phyloP scores from a whole-genome alignment of 345 rosid genomes.

The Citrus australasica region DNA sequence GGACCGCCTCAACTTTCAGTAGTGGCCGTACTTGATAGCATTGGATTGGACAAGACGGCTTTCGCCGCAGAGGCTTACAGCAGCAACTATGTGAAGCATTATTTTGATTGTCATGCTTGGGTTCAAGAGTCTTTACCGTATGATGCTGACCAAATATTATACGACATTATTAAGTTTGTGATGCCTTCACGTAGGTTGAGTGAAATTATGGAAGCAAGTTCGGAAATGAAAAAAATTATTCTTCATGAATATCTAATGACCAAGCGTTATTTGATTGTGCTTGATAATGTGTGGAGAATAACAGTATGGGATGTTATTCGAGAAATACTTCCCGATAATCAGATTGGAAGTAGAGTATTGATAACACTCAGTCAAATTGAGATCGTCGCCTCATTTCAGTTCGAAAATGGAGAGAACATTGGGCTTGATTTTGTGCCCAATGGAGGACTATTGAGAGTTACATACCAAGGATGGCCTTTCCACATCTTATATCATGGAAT shows the following conservation, averaged over 20 bases:
- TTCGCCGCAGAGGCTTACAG: too few relatives aligned
- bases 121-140: too few relatives aligned
- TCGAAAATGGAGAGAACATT: neutral
- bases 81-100: too few relatives aligned
- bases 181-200: neutral
- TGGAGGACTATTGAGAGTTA: neutral
- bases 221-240: too few relatives aligned
- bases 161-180: too few relatives aligned
- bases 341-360: neutral
- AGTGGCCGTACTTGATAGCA: too few relatives aligned
- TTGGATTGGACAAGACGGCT: neutral
- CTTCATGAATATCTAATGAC: too few relatives aligned
- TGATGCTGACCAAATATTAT: too few relatives aligned
- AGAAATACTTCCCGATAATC: neutral
- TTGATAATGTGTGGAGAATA: neutral
- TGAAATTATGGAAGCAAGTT: too few relatives aligned
- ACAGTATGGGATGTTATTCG: neutral
- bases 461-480: neutral
- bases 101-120: too few relatives aligned
- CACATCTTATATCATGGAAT: neutral
- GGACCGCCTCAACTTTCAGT: too few relatives aligned
- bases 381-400: neutral
- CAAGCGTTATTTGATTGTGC: neutral
- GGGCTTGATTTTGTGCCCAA: neutral
- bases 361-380: neutral